A percentile compares a stretch with the other conserved stretches of the same genome.
Evolutionary conservation across 2,329 filamentous ascomycete genomes (phyloP).

Genomic region (Hymenoscyphus salicellus): DNA sequence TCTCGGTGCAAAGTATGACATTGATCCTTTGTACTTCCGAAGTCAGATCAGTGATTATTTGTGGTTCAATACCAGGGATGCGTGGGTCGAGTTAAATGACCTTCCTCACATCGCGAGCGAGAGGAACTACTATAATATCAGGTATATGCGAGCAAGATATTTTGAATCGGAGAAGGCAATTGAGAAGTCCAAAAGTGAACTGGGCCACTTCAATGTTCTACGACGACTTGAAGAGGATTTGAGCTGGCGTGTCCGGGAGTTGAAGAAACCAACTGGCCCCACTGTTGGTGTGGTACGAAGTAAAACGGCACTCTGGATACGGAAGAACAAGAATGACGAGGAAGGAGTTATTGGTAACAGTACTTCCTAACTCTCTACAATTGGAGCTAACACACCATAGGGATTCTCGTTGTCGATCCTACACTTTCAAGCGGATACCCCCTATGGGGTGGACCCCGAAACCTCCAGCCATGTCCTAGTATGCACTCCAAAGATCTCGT

Average conservation of each 20-base stretch:
- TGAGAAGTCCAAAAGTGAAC: slow-evolving; percentile 1
- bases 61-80: slow-evolving; percentile 9
- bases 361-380: neutral
- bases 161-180: slow-evolving; percentile 10
- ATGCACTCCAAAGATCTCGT: neutral
- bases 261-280: slow-evolving; percentile 8
- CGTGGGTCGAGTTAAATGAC: slow-evolving; percentile 10
- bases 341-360: slow-evolving; percentile 10
- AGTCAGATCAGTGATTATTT: slow-evolving; percentile 11
- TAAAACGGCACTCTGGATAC: slow-evolving; percentile 16
- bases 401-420: slow-evolving; percentile 13
- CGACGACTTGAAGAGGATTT: slow-evolving; percentile 15
- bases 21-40: slow-evolving; percentile 11
- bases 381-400: slow-evolving; percentile 1
- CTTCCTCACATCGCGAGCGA: slow-evolving; percentile 6
- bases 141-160: slow-evolving; percentile 14
- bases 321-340: slow-evolving; percentile 7
- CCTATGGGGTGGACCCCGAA: slow-evolving; percentile 11
- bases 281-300: slow-evolving; percentile 14
- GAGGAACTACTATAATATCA: slow-evolving; percentile 13
- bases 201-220: slow-evolving; percentile 15
- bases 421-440: slow-evolving; percentile 8
- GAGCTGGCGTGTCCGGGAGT: slow-evolving; percentile 7
- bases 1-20: slow-evolving; percentile 7
- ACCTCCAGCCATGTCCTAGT: slow-evolving; percentile 8